Conservation (phyloP, 768 basidiomycete species). For the Lactarius hatsudake region DNA sequence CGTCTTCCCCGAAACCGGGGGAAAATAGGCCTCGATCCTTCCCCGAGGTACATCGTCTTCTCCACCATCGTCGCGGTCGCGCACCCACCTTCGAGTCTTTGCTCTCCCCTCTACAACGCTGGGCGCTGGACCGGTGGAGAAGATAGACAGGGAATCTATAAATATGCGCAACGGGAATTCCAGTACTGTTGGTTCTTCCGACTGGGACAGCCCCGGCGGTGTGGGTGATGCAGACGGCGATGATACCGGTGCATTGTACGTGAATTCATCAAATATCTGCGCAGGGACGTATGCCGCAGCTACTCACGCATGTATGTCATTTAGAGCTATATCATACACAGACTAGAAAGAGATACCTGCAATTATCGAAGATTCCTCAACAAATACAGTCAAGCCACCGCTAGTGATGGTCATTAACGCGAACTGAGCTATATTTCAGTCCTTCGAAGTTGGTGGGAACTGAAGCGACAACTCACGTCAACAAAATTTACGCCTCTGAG, state of each 20-base stretch:
- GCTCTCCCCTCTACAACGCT: slow-evolving; percentile 28
- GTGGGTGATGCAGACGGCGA: slow-evolving; percentile 29
- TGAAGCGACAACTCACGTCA: slow-evolving; percentile 51
- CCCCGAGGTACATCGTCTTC: slow-evolving; percentile 40
- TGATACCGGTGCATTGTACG: slow-evolving; percentile 48
- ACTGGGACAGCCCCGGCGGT: slow-evolving; percentile 28
- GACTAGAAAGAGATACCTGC: slow-evolving; percentile 52
- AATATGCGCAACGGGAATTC: slow-evolving; percentile 83
- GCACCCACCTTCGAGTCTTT: slow-evolving; percentile 49
- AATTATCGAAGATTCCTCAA: slow-evolving; percentile 82
- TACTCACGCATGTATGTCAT: slow-evolving; percentile 34
- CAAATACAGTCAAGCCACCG: slow-evolving; percentile 70
- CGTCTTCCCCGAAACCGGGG: slow-evolving; percentile 48
- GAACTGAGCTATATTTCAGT: slow-evolving; percentile 42
- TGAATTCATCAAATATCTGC: slow-evolving; percentile 77
- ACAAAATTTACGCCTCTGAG: slow-evolving; percentile 80
- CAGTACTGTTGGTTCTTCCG: slow-evolving; percentile 47
- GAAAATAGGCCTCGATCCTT: slow-evolving; percentile 60
- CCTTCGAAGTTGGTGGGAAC: neutral
- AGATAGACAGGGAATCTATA: slow-evolving; percentile 90
- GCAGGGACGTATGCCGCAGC: slow-evolving; percentile 81
- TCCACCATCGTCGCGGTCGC: slow-evolving; percentile 44
- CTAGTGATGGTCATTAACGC: slow-evolving; percentile 72
- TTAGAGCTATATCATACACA: neutral
- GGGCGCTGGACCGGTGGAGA: slow-evolving; percentile 63